A percentile compares a stretch with the other conserved stretches of the same genome.
Conservation (phyloP, 129 eudicot species). For the Deinandra increscens region DNA sequence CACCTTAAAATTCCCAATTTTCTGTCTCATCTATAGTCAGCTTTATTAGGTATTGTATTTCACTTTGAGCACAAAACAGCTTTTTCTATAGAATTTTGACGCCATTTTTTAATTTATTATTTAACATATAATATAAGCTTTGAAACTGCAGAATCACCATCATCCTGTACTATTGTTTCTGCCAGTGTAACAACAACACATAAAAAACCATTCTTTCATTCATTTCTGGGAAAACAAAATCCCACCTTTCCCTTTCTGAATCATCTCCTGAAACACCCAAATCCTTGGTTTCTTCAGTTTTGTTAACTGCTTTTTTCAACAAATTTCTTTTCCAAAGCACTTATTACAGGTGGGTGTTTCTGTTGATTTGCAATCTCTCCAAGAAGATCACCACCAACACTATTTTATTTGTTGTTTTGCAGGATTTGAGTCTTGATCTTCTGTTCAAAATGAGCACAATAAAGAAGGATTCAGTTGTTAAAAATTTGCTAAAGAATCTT, state of each 20-base stretch:
- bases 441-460: conserved; percentile 42
- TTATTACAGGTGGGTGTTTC: conserved; percentile 28
- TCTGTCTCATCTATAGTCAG: conserved; percentile 31
- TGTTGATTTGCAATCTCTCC: background rate
- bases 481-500: conserved; percentile 54
- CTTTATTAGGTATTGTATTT: conserved; percentile 36
- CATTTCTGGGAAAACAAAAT: conserved; percentile 33
- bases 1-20: conserved; percentile 36
- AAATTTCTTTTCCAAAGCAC: conserved; percentile 36
- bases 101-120: conserved; percentile 13
- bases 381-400: conserved; percentile 19
- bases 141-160: conserved; percentile 27
- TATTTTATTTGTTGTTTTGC: conserved; percentile 10
- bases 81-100: conserved; percentile 25
- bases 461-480: conserved; percentile 43
- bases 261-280: conserved; percentile 13
- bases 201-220: conserved; percentile 37
- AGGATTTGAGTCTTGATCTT: conserved; percentile 24
- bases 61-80: conserved; percentile 38
- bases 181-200: conserved; percentile 31
- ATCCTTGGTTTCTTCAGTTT: conserved; percentile 13
- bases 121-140: conserved; percentile 28
- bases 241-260: conserved; percentile 31
- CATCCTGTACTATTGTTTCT: conserved; percentile 26
- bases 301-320: conserved; percentile 15